These are phyloP conservation scores for Phaeophleospora eucalypticola DNA, from an alignment of 2,329 filamentous ascomycete genomes.

Conservation along the genomic window DNA sequence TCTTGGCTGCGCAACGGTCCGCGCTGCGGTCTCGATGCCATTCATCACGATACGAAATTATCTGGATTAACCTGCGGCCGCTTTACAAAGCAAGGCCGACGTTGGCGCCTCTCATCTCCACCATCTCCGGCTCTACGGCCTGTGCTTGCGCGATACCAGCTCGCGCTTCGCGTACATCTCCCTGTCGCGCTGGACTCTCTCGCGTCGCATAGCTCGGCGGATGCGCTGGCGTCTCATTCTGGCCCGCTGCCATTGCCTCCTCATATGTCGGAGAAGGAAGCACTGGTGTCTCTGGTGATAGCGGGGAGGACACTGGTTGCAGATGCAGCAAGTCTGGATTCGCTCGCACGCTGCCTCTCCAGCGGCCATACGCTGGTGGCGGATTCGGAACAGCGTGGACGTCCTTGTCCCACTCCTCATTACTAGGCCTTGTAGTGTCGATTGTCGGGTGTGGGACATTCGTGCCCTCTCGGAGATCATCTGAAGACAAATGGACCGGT, in stretches of 20 bases:
- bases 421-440: background rate
- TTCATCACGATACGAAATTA: background rate
- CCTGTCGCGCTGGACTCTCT: slow-evolving; percentile 24
- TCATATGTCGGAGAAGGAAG: slow-evolving; percentile 32
- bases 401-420: slow-evolving; percentile 23
- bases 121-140: slow-evolving; percentile 27
- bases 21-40: background rate
- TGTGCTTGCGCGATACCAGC: slow-evolving; percentile 18
- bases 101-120: slow-evolving; percentile 17
- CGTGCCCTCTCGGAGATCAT: slow-evolving; percentile 36
- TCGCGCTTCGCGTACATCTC: slow-evolving; percentile 21
- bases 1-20: background rate
- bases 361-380: slow-evolving; percentile 81
- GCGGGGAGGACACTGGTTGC: slow-evolving; percentile 40
- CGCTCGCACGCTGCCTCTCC: slow-evolving; percentile 77
- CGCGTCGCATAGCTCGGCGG: slow-evolving; percentile 29
- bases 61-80: background rate
- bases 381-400: slow-evolving; percentile 36
- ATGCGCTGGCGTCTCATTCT: slow-evolving; percentile 7
- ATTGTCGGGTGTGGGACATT: slow-evolving; percentile 19
- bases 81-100: slow-evolving; percentile 16
- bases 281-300: slow-evolving; percentile 18
- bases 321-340: slow-evolving; percentile 79
- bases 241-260: slow-evolving; percentile 23
- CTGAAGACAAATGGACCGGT: slow-evolving; percentile 65